Evolutionary conservation across 1,284 basidiomycete species (phyloP).

Genomic region (Boletus chippewaensis): DNA sequence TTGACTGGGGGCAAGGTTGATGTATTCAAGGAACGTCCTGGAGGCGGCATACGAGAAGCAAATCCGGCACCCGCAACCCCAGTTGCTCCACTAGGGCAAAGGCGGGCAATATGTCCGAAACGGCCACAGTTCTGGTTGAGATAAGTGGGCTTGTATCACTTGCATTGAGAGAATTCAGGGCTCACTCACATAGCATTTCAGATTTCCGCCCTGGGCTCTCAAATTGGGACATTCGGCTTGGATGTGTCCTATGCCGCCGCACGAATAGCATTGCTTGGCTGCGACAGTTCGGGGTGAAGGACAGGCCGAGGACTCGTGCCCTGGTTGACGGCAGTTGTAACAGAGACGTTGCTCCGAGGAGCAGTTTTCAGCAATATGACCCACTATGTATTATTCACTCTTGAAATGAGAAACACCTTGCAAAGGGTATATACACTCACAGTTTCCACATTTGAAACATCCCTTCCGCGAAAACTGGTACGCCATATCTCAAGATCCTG

Average conservation of each 20-base stretch:
- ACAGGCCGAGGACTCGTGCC: conserved; percentile 85
- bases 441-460: conserved; percentile 81
- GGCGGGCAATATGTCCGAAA: conserved; percentile 72
- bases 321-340: conserved; percentile 88
- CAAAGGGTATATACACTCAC: conserved; percentile 41
- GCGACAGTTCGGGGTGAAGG: conserved; percentile 72
- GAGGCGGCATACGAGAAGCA: conserved; percentile 60
- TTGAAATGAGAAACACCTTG: conserved; percentile 18
- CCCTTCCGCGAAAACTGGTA: conserved; percentile 77
- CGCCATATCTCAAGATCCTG: conserved; percentile 49
- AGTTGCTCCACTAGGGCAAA: conserved; percentile 50
- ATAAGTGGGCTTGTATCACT: conserved; percentile 12
- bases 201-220: conserved; percentile 55
- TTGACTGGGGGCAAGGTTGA: conserved; percentile 74
- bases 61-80: conserved; percentile 42
- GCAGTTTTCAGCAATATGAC: conserved; percentile 88
- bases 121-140: conserved; percentile 63
- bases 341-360: conserved; percentile 81
- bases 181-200: conserved; percentile 78
- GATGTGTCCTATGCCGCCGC: conserved; percentile 71
- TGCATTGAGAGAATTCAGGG: conserved; percentile 3
- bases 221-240: conserved; percentile 82
- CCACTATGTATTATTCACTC: conserved; percentile 47
- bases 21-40: conserved; percentile 66
- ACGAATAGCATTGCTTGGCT: conserved; percentile 54